Base-by-base conservation (phyloP, 2,329 filamentous ascomycete species). In the Uncinocarpus reesii region DNA sequence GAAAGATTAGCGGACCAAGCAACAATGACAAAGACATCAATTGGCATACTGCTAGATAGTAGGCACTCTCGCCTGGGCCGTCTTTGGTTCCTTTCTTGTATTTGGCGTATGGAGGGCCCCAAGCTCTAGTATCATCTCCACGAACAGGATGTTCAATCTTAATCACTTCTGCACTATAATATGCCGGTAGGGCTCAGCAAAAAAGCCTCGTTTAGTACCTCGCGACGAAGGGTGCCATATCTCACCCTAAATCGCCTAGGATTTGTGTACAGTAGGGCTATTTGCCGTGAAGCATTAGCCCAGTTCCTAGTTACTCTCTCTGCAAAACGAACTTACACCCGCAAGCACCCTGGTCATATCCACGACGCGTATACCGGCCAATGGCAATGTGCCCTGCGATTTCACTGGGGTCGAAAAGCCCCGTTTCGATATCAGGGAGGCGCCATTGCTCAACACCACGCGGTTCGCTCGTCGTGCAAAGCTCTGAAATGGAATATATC, bases 191-290 rank as follows among this genome's bases (percentile, higher is more conserved):
- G 18, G 7, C 36, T 41, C 36, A 47, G 35, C 20, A 18, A 13
- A n/a, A n/a, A 15, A 2, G 23, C 21, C 7, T 29, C 16, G 1
- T 31, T 15, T 38, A 3, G 15, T 23, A 16, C 5, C 42, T 15
- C n/a, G 20, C 10, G 34, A 8, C 18, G n/a, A 20, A 24, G 6
- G 28, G 43, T 49, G 53, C 29, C 4, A 53, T 52, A 38, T 38
- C 44, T 42, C 34, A 95, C 90, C 92, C 92, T 58, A 98, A 76
- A 67, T 98, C 92, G 49, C 90, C 92, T 7, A 98, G 71, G 47
- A 98, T 95, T 65, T 98, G 92, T 31, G 92, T 96, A 60, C 88
- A 95, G 62, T 96, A 96, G 56, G 92, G 92, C 87, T 96, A 60
- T 42, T 23, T 48, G 52, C 26, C 26, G 51, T 28, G 41, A 28